phyloP scores from a whole-genome alignment of 2,329 filamentous ascomycete species.

The Aspergillaceae sp. region DNA sequence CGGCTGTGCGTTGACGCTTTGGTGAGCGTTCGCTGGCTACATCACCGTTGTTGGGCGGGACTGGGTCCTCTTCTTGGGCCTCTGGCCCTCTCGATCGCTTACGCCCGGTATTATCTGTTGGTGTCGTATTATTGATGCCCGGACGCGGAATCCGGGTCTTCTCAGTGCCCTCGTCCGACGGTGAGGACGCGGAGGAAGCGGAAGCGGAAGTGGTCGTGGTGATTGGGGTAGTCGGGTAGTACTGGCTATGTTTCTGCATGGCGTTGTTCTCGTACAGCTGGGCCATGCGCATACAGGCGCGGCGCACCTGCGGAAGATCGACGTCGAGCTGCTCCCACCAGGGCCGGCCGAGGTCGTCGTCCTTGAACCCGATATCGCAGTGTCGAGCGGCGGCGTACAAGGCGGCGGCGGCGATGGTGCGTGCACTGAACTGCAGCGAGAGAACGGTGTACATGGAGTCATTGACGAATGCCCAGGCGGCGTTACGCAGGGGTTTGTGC shows the following conservation, averaged over 20 bases:
- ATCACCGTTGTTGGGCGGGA: no score
- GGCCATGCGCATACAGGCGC: constrained; percentile 68
- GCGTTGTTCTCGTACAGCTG: constrained; percentile 42
- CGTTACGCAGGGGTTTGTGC: constrained; percentile 73
- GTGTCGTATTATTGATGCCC: constrained; percentile 11
- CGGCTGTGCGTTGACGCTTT: constrained; percentile 29
- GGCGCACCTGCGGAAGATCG: constrained; percentile 58
- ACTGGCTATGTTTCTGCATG: constrained; percentile 35
- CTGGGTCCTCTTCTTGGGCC: neutral
- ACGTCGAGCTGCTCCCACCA: constrained; percentile 83
- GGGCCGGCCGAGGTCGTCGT: constrained; percentile 63
- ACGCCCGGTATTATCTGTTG: constrained; percentile 20
- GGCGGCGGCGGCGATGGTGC: constrained; percentile 73
- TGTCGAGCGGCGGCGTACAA: constrained; percentile 80
- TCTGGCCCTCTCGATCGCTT: constrained; percentile 35
- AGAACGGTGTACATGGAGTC: constrained; percentile 79
- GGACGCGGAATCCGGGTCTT: constrained; percentile 28
- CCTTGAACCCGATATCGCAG: constrained; percentile 60
- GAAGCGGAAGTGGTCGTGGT: constrained; percentile 7
- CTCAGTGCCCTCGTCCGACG: constrained; percentile 26
- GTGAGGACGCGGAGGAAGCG: no score
- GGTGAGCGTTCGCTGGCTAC: constrained; percentile 16
- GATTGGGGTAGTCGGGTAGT: constrained; percentile 32
- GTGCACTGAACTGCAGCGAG: constrained; percentile 69
- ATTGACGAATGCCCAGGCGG: constrained; percentile 89